These are phyloP conservation scores for Hypseocharis bilobata DNA, from an alignment of 441 rosid genomes.

Conservation along the genomic window DNA sequence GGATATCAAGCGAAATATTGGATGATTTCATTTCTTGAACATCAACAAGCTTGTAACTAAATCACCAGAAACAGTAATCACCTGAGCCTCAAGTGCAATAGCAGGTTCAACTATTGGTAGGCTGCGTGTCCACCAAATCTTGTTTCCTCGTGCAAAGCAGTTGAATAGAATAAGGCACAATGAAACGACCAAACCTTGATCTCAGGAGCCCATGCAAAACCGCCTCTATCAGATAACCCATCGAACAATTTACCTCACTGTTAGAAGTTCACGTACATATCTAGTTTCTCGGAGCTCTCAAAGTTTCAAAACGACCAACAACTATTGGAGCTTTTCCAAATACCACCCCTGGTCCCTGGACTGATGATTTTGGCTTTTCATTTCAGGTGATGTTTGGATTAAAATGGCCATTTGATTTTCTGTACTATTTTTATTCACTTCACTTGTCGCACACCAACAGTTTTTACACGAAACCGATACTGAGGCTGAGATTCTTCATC, in stretches of 20 bases:
- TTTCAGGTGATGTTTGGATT: not conserved
- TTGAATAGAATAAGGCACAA: not conserved
- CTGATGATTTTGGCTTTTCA: not conserved
- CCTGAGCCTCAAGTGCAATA: not conserved
- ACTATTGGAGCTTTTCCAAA: not conserved
- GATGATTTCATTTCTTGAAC: not conserved
- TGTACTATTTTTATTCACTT: conserved; percentile 32
- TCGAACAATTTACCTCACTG: not conserved
- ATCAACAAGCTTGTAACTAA: not conserved
- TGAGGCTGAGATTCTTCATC: conserved; percentile 56
- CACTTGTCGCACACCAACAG: conserved; percentile 64
- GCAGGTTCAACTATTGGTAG: no score
- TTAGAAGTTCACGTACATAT: not conserved
- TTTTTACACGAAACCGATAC: conserved; percentile 70
- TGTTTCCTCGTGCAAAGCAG: not conserved
- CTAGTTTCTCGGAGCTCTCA: not conserved
- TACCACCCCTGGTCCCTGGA: not conserved
- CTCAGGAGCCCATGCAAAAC: not conserved
- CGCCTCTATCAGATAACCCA: not conserved
- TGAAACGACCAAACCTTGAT: not conserved
- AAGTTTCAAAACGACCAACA: not conserved
- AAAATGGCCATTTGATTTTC: not conserved
- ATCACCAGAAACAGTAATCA: not conserved
- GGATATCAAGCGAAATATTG: no score
- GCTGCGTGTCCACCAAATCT: not conserved